These are phyloP conservation scores for Rutstroemia sp. DNA, from an alignment of 2,329 filamentous ascomycete genomes.

Conservation along the genomic window DNA sequence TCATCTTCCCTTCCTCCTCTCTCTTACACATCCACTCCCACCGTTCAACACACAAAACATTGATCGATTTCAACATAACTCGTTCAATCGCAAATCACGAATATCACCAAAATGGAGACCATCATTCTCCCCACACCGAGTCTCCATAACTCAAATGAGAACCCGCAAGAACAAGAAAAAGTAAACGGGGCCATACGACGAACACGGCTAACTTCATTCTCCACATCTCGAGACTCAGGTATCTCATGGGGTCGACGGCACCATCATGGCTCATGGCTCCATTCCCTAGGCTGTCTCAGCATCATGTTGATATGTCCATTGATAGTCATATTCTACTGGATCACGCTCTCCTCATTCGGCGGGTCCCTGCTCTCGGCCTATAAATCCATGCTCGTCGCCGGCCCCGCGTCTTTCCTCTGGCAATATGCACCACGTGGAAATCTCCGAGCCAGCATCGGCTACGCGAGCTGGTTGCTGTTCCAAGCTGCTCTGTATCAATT, in stretches of 20 bases:
- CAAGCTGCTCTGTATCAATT: slow-evolving; percentile 30
- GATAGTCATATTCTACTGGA: slow-evolving; percentile 22
- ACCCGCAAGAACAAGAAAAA: slow-evolving; percentile 1
- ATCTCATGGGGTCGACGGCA: slow-evolving; percentile 21
- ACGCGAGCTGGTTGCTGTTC: slow-evolving; percentile 30
- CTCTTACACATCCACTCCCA: background rate
- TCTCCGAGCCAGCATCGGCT: slow-evolving; percentile 18
- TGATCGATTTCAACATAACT: background rate
- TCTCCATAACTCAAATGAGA: slow-evolving; percentile 8
- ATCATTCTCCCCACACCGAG: slow-evolving; percentile 12
- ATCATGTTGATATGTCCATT: slow-evolving; percentile 19
- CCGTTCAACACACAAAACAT: background rate
- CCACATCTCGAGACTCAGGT: slow-evolving; percentile 12
- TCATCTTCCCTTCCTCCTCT: background rate
- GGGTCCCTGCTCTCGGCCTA: slow-evolving; percentile 16
- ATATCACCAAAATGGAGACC: slow-evolving; percentile 8
- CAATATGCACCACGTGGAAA: slow-evolving; percentile 12
- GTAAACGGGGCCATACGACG: background rate
- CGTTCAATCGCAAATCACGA: background rate
- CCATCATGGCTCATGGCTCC: slow-evolving; percentile 23
- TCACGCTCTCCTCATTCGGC: slow-evolving; percentile 18
- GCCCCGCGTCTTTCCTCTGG: slow-evolving; percentile 13
- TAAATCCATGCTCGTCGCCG: slow-evolving; percentile 10
- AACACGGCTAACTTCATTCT: slow-evolving; percentile 11
- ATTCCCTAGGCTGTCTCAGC: slow-evolving; percentile 18